Percentiles rank a stretch among this genome's conserved stretches.
Conservation (phyloP, 2,329 filamentous ascomycete genomes). For the Phaeomoniella chlamydospora region DNA sequence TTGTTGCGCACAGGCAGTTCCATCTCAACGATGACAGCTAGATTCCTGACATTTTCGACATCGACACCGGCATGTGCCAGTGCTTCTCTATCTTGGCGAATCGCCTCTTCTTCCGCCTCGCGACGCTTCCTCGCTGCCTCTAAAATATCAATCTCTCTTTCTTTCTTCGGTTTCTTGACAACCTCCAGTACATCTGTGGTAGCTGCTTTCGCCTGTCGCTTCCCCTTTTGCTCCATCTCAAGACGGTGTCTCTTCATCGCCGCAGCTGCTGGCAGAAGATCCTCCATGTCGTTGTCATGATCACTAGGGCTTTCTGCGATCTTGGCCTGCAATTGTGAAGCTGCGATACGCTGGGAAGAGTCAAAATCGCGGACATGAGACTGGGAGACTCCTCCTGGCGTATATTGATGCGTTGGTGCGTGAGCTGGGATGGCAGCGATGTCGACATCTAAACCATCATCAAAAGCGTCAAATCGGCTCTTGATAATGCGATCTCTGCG, state of each 20-base stretch:
- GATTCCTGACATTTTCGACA: slow-evolving; percentile 54
- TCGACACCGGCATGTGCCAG: slow-evolving; percentile 49
- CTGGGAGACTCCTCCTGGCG: background rate
- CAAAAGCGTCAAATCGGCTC: slow-evolving; percentile 60
- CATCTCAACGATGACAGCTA: slow-evolving; percentile 68
- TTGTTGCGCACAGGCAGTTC: slow-evolving; percentile 33
- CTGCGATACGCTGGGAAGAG: background rate
- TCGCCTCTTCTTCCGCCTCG: slow-evolving; percentile 37
- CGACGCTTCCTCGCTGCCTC: slow-evolving; percentile 43
- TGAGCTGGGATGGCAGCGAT: slow-evolving; percentile 24
- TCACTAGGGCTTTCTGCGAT: slow-evolving; percentile 10
- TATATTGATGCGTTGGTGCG: slow-evolving; percentile 8
- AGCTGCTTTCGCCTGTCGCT: slow-evolving; percentile 10
- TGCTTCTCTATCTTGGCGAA: slow-evolving; percentile 41
- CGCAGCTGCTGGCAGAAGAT: slow-evolving; percentile 63
- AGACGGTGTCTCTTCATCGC: slow-evolving; percentile 66
- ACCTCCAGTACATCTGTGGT: slow-evolving; percentile 6
- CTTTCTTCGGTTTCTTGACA: slow-evolving; percentile 8
- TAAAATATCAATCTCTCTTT: slow-evolving; percentile 53
- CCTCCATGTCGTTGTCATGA: slow-evolving; percentile 44
- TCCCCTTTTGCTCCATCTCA: slow-evolving; percentile 38
- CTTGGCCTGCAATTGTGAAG: background rate
- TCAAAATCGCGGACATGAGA: background rate
- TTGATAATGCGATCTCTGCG: slow-evolving; percentile 17
- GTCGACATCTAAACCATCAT: slow-evolving; percentile 36